Base-by-base conservation (phyloP, 2,329 filamentous ascomycete genomes). In the Colletotrichum melonis region DNA sequence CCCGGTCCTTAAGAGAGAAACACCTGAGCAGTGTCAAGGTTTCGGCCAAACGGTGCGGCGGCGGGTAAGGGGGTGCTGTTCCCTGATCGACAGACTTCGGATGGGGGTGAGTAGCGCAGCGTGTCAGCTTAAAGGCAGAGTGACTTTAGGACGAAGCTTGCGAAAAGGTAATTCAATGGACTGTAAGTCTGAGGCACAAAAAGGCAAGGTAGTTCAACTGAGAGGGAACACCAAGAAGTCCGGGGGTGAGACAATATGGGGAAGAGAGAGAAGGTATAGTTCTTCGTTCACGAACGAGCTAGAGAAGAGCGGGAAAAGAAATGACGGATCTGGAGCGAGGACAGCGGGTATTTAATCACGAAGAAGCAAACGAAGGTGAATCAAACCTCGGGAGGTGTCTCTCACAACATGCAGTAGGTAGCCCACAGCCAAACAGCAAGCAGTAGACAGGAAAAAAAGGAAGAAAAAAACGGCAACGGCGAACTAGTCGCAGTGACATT, bases 41-140 rank as follows among this genome's bases (percentile, higher is more conserved):
- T 24, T 72, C 65, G 69, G 69, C 65, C 38, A 72, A 54, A 72
- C 65, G 66, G 66, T 64, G 62, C 35, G 63, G 63, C 63, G 63
- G 71, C 71, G 67, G 67, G 56, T 52, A 54, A 46, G 54, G 64
- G 67, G 49, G 62, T 26, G 38, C 28, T 42, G 62, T 73, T 49
- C 55, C 58, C 62, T 63, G 71, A 73, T 73, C 67, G 67, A 60
- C 71, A 60, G 32, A 72, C 66, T 72, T 69, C 14, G 66, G 66
- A 63, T 69, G 58, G 70, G 70, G 32, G 38, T 46, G 69, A 69
- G 65, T 26, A 68, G 69, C 69, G 66, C 32, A 69, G 52, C 70
- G 70, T 72, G 66, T 72, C 66, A 59, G 70, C 54, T 38, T 46
- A 49, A 70, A 58, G 59, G 57, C 26, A 69, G 38, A 69, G 49